Base-by-base conservation (phyloP, 1,284 basidiomycete genomes). In the Schizophyllum amplum region DNA sequence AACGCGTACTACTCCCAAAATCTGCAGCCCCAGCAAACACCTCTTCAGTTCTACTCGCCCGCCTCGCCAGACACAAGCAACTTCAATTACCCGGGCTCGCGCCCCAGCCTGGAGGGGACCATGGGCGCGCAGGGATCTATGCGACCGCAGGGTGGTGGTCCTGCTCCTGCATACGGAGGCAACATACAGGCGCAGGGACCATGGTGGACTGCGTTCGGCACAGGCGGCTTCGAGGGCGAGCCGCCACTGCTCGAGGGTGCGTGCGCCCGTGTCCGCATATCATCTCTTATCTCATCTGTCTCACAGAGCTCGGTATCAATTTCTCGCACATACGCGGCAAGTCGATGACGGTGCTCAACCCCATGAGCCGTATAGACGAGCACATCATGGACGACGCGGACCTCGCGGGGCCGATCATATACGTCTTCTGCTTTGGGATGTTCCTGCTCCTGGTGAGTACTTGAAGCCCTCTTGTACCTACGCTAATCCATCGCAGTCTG, bases 311-410 rank as follows among this genome's bases (percentile, higher is more conserved):
- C 24, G 97, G 96, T 51, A 95, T 99, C 71, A 98, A 99, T 73
- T 94, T 98, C 65, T 84, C 86, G 47, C 97, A 99, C 71, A 98
- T 99, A 70, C 81, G 91, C 52, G 86, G 86, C 60, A 99, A 99
- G 76, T 92, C 94, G 15, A 75, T 96, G 72, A 94, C 97, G 0
- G 97, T 99, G 3, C 83, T 99, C 57, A 98, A 98, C 66, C 97
- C 97, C 1, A 74, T 98, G 24, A 83, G 85, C 61, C 79, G 79
- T 59, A 86, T 98, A 58, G 92, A 99, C 65, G 90, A 92, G 60
- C 90, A 86, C 65, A 98, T 99, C 65, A 99, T 99, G 97, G 97
- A 99, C 72, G 97, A 99, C 68, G 94, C 96, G 47, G 97, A 99
- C 73, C 80, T 99, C 24, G 95, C 96, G 7, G 97, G 97, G 0